Evolutionary conservation across 352 stramenopile species (phyloP), one percentile per base, ranked within the genome.

Genomic region (Phytophthora chlamydospora): DNA sequence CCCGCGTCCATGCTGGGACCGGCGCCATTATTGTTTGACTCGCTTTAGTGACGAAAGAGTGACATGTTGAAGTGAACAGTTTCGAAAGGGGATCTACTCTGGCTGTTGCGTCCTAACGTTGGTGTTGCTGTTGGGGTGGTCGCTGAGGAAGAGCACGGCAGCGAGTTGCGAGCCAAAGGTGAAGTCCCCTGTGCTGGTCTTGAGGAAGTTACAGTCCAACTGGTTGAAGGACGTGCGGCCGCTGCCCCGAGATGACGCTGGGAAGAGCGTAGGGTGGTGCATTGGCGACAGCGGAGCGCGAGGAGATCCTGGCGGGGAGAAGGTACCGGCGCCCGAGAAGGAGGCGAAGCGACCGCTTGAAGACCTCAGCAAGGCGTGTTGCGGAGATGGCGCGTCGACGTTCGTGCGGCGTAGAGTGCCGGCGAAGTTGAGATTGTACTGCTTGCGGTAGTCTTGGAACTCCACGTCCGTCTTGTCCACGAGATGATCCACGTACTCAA

Each of bases 1-100:
- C 76, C 40, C 56, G 56, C 4, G 82, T 86, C 82, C 82, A 91
- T 41, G 67, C 68, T 1, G 82, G 77, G 9, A 76, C 42, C 16
- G 69, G 55, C 9, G 66, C 57, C 70, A 64, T 64, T 4, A 56
- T 51, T 34, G 7, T 4, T 29, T 29, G 24, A 4, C 5, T 29
- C 24, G 4, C 24, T 29, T 29, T 29, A 29, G 24, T 29, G 24
- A 29, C 24, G 4, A 4, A 29, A 29, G 4, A 58, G 32, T 63
- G 60, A 58, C 60, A 59, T 54, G 46, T 58, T 64, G 45, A 58
- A 58, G 55, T 64, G 31, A 11, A 41, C 3, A 68, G 24, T 29
- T 29, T 29, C 5, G 24, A 29, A 29, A 29, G 24, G 24, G 24
- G 24, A 29, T 29, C 24, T 27, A 11, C 10, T 14, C 35, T 19